Evolutionary conservation across 1,284 basidiomycete genomes (phyloP), one percentile per base, ranked within the genome.

Genomic region (Gymnopus androsaceus): DNA sequence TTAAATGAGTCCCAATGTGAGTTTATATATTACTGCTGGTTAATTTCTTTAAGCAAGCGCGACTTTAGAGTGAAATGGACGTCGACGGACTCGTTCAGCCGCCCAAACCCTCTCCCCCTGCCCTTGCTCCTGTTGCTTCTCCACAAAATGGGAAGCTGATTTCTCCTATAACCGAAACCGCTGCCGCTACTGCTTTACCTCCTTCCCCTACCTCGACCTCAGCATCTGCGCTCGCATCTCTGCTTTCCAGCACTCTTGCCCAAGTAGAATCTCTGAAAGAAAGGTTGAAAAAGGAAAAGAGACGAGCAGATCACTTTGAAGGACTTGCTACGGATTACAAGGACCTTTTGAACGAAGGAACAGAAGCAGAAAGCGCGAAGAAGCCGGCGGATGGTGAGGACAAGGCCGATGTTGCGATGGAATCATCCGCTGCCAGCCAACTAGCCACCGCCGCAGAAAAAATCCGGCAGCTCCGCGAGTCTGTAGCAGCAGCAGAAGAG

Each of bases 401-500:
- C 30, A 36, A 48, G n/a, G 21, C 30, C 3, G 46, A 36, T 23
- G 8, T 33, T 14, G 14, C 33, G 12, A 9, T 14, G 23, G 48
- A 50, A 12, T 7, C 21, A 25, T 15, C 36, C 30, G 15, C 23
- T 21, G 23, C 47, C 17, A 30, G 34, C 33, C 45, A 51, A 14
- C 27, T 57, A 11, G 40, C 54, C 19, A 17, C 47, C 37, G 33
- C 54, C 21, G 56, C 59, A 30, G 56, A 57, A 31, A 52, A 60
- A 21, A 60, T 64, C 38, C 50, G 53, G 12, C 71, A 75, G 28
- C 70, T 71, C 51, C 79, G 80, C 11, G 82, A 88, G 67, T 64
- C 70, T 25, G 78, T 76, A 4, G 74, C 81, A 50, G 85, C 85
- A 60, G 84, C 87, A 3, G 77, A 81, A 7, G 78, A 82, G 28